Evolutionary conservation across 2,329 filamentous ascomycete species (phyloP), one percentile per base, ranked within the genome.

Genomic region (Talaromyces sp.): DNA sequence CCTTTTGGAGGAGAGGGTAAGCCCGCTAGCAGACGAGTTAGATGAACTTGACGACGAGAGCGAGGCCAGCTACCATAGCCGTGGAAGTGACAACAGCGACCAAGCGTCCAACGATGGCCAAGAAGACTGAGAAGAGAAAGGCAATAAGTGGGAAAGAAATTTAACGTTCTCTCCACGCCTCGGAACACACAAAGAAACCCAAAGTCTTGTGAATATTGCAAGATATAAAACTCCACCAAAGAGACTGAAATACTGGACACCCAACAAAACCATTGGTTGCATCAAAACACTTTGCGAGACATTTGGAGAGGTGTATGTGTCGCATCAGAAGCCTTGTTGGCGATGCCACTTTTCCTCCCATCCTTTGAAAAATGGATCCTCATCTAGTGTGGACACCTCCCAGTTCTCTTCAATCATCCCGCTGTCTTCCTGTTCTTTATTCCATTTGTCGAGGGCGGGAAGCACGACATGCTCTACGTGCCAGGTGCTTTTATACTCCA

Each of bases 401-500:
- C 89, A 93, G 22, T 82, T 81, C 62, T 77, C 75, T 57, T 82
- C 79, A 4, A 90, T 79, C 61, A 88, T 32, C 0, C 88, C 88
- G 10, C 78, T 82, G 55, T 84, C 81, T 10, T 85, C 76, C 75
- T 96, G 91, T 73, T 90, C 88, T 53, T 73, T 77, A 49, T 84
- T 84, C 77, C 84, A 95, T 65, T 78, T 71, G 67, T 86, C 82
- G 63, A 95, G 69, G 0, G 81, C 80, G 0, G 89, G 88, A 55
- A 91, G 77, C 0, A 86, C 84, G 0, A 92, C 82, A 74, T 92
- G 88, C 72, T 93, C 87, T 1, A 88, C 86, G 73, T 93, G 89
- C 86, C 88, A 91, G 0, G 88, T 89, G n/a, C 82, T 85, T 78
- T 96, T 96, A 70, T 95, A 95, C 67, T 88, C 82, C 86, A 93